Base-by-base conservation (phyloP, 208 protist species). In the Acanthamoeba triangularis region DNA sequence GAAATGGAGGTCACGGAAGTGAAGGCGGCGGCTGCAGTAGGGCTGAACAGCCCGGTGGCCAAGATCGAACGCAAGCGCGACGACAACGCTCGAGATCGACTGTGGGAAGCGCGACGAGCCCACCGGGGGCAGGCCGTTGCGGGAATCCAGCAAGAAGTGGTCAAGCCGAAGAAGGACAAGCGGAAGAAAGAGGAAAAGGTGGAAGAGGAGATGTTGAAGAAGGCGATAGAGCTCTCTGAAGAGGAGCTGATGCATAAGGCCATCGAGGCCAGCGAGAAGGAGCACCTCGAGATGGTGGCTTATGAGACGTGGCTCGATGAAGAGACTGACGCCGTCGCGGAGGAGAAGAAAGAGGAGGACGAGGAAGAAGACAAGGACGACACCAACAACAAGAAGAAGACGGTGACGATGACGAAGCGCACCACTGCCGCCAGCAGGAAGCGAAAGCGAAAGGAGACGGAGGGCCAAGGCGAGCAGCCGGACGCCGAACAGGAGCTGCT, bases 1-100 rank as follows among this genome's bases (percentile, higher is more conserved):
- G 56, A 56, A 7, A 25, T 47, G 41, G 30, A 90, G 44, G 23
- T 13, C 0, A 25, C 1, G 82, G 7, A 90, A 28, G 82, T 35
- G 49, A 72, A 47, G 25, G n/a, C 44, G 23, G 35, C 33, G 74
- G 3, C 65, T 0, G 23, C 69, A 52, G 74, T 82, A 16, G 74
- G 74, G 30, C 41, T 82, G 6, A 82, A 82, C 74, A 44, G 74
- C 3, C 74, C 74, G 74, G 74, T 82, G 74, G 74, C 74, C 33
- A 82, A 82, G 74, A 82, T 82, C 74, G 74, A 52, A n/a, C 74
- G 74, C 74, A 82, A 82, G 74, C 33, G 44, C 33, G 74, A 82
- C 23, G 74, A 82, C 74, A 37, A 82, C 35, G 74, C 74, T 52
- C 74, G 74, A 1, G 74, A 35, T 5, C 33, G 44, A 7, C 74